Conservation (phyloP, 106 monocot genomes). For the Acanthochlamys bracteata region DNA sequence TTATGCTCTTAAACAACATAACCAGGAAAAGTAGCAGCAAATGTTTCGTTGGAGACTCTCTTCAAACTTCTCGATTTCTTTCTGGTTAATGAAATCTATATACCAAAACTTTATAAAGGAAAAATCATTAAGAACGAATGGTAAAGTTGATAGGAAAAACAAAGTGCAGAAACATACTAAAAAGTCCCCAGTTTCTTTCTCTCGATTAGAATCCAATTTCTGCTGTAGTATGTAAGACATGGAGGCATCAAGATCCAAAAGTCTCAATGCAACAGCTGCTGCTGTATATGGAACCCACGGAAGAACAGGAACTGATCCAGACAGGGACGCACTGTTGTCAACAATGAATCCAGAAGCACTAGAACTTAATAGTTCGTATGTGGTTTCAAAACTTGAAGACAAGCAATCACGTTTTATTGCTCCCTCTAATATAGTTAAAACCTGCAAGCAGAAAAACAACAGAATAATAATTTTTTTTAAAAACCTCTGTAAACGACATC, state of each 20-base stretch:
- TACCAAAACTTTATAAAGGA: too few relatives aligned
- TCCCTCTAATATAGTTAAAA: slow-evolving; percentile 65
- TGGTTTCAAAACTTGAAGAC: slow-evolving; percentile 75
- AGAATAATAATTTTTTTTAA: neutral
- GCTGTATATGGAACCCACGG: slow-evolving; percentile 74
- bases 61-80: too few relatives aligned
- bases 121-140: neutral
- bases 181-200: slow-evolving; percentile 33
- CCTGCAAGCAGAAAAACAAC: slow-evolving; percentile 32
- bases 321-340: slow-evolving; percentile 9
- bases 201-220: slow-evolving; percentile 44
- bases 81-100: too few relatives aligned
- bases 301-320: slow-evolving; percentile 58
- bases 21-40: too few relatives aligned
- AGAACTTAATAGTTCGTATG: slow-evolving; percentile 49
- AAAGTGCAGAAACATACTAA: slow-evolving; percentile 37
- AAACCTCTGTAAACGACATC: neutral
- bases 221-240: slow-evolving; percentile 59
- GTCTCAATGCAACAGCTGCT: slow-evolving; percentile 70
- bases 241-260: slow-evolving; percentile 81
- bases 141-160: neutral
- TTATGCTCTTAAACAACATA: too few relatives aligned
- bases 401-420: slow-evolving; percentile 65
- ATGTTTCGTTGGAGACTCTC: too few relatives aligned
- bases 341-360: slow-evolving; percentile 12